Conservation (phyloP, 495 filamentous ascomycete genomes). For the Penicillium herquei region DNA sequence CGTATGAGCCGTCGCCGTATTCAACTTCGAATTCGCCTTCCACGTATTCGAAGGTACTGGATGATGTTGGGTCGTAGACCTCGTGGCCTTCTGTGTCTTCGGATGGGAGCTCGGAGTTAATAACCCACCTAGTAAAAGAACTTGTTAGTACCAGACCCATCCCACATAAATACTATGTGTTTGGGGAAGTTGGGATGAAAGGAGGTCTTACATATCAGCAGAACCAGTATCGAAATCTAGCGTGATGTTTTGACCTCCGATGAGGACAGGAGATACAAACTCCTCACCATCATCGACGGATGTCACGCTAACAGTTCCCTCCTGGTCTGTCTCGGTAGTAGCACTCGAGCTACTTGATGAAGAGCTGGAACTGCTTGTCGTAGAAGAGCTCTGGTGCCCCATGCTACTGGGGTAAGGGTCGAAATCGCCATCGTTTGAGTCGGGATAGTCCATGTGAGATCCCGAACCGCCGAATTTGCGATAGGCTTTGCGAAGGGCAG, state of each 20-base stretch:
- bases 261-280: constrained; percentile 67
- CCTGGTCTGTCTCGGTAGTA: constrained; percentile 27
- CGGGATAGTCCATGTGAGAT: constrained; percentile 12
- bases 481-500: constrained; percentile 60
- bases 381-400: neutral
- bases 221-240: constrained; percentile 85
- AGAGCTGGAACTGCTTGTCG: neutral
- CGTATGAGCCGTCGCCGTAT: constrained; percentile 73
- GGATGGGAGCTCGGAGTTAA: constrained; percentile 61
- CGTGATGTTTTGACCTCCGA: constrained; percentile 72
- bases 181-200: too few species aligned
- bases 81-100: constrained; percentile 48
- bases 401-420: constrained; percentile 21
- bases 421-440: constrained; percentile 35
- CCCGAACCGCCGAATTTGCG: constrained; percentile 56
- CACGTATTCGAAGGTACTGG: constrained; percentile 50
- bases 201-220: constrained; percentile 65
- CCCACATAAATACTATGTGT: constrained; percentile 11
- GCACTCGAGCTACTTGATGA: constrained; percentile 13
- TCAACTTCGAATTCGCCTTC: constrained; percentile 60
- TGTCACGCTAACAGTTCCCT: constrained; percentile 58
- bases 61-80: constrained; percentile 61
- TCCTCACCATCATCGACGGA: constrained; percentile 63
- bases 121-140: constrained; percentile 60
- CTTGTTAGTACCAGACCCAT: neutral